Conservation (phyloP, 768 basidiomycete species). For the Lyophyllum shimeji region DNA sequence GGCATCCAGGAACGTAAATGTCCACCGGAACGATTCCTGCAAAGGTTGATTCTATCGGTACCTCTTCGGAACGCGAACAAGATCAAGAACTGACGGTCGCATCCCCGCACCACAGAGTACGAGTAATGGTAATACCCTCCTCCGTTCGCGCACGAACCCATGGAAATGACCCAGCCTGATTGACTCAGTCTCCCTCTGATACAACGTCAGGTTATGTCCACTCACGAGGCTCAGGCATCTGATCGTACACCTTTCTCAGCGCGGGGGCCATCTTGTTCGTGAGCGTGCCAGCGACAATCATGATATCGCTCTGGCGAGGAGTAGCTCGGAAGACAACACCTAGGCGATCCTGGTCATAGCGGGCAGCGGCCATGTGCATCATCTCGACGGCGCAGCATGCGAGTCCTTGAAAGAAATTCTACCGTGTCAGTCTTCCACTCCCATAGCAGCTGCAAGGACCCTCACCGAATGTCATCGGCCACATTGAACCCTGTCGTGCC, state of each 20-base stretch:
- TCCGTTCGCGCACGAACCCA: constrained; percentile 99
- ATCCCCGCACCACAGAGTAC: constrained; percentile 97
- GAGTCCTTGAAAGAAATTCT: constrained; percentile 54
- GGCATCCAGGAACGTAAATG: constrained; percentile 96
- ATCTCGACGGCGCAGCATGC: constrained; percentile 99
- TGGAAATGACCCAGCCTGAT: constrained; percentile 96
- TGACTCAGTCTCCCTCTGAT: constrained; percentile 2
- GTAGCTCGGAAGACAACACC: constrained; percentile 99
- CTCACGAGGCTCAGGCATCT: constrained; percentile 97
- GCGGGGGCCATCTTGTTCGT: constrained; percentile 99
- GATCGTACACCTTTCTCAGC: constrained; percentile 92
- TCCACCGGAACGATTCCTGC: constrained; percentile 96
- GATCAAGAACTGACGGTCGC: constrained; percentile 69
- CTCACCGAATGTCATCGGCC: constrained; percentile 96
- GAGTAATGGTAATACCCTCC: constrained; percentile 98
- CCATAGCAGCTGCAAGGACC: constrained; percentile 3
- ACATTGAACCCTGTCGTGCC: constrained; percentile 97
- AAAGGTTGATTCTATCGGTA: background rate
- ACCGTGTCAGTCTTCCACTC: background rate
- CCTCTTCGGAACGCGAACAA: constrained; percentile 10
- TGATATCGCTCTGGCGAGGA: constrained; percentile 95
- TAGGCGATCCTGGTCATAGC: constrained; percentile 97
- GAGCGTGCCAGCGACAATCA: constrained; percentile 98
- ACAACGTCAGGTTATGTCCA: constrained; percentile 14
- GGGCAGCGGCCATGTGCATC: constrained; percentile 99